Base-by-base conservation (phyloP, 2,329 filamentous ascomycete species). In the Epicoccum sorghinum region DNA sequence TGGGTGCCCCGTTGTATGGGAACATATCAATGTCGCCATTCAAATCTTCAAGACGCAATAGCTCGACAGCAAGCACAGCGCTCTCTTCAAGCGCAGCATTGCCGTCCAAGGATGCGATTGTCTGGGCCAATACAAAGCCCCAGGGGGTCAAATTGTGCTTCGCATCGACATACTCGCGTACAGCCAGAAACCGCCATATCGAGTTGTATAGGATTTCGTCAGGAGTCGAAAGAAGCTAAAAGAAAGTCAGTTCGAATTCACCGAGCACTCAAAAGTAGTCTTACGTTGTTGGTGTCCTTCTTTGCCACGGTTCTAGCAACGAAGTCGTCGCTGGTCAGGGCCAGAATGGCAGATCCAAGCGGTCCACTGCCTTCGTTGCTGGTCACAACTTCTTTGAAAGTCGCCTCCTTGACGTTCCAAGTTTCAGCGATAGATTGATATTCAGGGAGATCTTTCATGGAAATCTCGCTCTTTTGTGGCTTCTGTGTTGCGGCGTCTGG, bases 151-250 rank as follows among this genome's bases (percentile, higher is more conserved):
- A 82, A 55, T 87, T 85, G 74, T 98, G 93, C 55, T 84, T 82
- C 45, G 87, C 82, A 63, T 95, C 86, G 41, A 96, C 82, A 67
- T 97, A 99, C 23, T 89, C 92, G 55, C 93, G 86, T 43, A 98
- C 82, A 69, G 96, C 91, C 22, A 99, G 82, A 75, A 97, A 95
- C 50, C 92, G 86, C 89, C 91, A 97, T 54, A 93, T 83, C 6
- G 88, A 85, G 65, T 96, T 90, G 14, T 91, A 79, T 23, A 83
- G 78, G 49, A 93, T 83, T 66, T 95, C 89, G 13, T 89, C 82
- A 59, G 88, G 84, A n/a, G 88, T 84, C 55, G 82, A 85, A 7
- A 83, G 71, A 12, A 71, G 68, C 76, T 83, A 35, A 1, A n/a
- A 9, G 3, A 33, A 18, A 12, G 40, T 63, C 41, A 65, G 49